Evolutionary conservation across 306 rosid species (phyloP).

Genomic region (Glycyrrhiza uralensis): DNA sequence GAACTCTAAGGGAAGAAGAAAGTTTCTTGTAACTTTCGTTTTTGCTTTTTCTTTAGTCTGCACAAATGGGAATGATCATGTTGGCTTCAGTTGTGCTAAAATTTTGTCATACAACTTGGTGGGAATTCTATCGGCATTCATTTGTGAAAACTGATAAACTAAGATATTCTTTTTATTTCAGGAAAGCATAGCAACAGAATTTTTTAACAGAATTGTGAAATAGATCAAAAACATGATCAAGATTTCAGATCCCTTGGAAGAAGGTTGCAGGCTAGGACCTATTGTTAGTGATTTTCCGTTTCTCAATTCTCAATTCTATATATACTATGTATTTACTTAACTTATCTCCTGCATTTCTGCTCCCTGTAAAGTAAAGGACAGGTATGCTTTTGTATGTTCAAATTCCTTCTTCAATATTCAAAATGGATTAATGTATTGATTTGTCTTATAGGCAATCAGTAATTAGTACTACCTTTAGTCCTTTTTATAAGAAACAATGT

Average conservation of each 20-base stretch:
- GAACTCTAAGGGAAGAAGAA: too few relatives aligned
- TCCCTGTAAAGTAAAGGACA: neutral
- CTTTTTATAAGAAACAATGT: too few relatives aligned
- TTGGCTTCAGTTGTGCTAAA: neutral
- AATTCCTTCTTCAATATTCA: constrained; percentile 6
- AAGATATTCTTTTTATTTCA: constrained; percentile 41
- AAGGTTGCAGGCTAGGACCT: constrained; percentile 99
- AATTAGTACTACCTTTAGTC: too few relatives aligned
- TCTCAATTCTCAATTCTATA: constrained; percentile 25
- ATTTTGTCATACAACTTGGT: neutral
- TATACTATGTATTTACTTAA: neutral
- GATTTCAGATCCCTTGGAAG: constrained; percentile 94
- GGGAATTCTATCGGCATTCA: constrained; percentile 17
- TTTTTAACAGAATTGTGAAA: constrained; percentile 71
- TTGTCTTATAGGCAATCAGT: too few relatives aligned
- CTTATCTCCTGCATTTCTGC: constrained; percentile 1
- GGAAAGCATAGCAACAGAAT: constrained; percentile 81
- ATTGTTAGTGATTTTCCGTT: constrained; percentile 55
- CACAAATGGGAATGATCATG: neutral
- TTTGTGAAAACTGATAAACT: constrained; percentile 3
- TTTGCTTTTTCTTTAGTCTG: neutral
- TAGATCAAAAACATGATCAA: constrained; percentile 84
- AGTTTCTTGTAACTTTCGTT: neutral
- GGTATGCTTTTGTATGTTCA: constrained; percentile 12
- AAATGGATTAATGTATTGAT: too few relatives aligned